Evolutionary conservation across 768 basidiomycete genomes (phyloP).

Genomic region (Stropharia rugosoannulata): DNA sequence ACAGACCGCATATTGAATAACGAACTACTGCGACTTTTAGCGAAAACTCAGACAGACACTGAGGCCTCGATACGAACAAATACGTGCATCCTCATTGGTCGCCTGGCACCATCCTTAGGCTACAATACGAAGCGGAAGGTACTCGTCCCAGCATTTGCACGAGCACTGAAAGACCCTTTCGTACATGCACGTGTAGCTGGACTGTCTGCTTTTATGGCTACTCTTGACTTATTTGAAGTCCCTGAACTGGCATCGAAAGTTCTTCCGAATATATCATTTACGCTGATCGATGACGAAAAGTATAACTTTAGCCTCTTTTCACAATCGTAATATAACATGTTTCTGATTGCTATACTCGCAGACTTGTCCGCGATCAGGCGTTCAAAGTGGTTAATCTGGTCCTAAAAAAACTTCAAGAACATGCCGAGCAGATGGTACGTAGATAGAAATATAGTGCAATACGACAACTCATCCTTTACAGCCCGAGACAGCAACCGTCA

Average conservation of each 20-base stretch:
- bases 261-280: slow-evolving; percentile 78
- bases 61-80: slow-evolving; percentile 97
- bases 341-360: slow-evolving; percentile 27
- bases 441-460: neutral
- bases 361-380: slow-evolving; percentile 92
- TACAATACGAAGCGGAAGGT: slow-evolving; percentile 93
- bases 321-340: neutral
- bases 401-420: slow-evolving; percentile 75
- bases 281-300: slow-evolving; percentile 93
- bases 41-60: slow-evolving; percentile 88
- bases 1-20: slow-evolving; percentile 94
- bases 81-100: slow-evolving; percentile 93
- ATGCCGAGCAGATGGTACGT: slow-evolving; percentile 82
- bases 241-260: slow-evolving; percentile 91
- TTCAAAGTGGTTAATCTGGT: slow-evolving; percentile 92
- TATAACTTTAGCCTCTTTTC: slow-evolving; percentile 30
- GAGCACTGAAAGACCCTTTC: slow-evolving; percentile 88
- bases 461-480: slow-evolving; percentile 6
- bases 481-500: slow-evolving; percentile 39
- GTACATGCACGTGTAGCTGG: slow-evolving; percentile 93
- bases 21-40: slow-evolving; percentile 89
- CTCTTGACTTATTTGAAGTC: slow-evolving; percentile 82
- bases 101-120: slow-evolving; percentile 82
- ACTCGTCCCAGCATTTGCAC: slow-evolving; percentile 92
- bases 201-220: slow-evolving; percentile 94